Percentiles rank a stretch among this genome's conserved stretches.
phyloP scores from a whole-genome alignment of 2,329 filamentous ascomycete species.

The Aspergillus sp. region DNA sequence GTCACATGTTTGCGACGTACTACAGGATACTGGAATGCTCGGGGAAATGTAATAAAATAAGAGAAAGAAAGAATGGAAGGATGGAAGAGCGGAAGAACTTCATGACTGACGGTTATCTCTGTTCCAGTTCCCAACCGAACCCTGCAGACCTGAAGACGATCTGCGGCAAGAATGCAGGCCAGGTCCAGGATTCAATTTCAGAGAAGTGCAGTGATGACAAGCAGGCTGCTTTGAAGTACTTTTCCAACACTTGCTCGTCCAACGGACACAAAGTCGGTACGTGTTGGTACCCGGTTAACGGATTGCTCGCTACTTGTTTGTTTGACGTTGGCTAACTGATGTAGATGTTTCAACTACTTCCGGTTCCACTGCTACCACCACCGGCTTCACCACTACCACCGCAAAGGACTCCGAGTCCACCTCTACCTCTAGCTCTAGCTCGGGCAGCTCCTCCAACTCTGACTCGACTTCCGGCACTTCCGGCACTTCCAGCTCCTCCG shows the following conservation, averaged over 20 bases:
- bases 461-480: neutral
- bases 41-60: neutral
- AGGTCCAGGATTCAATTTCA: conserved; percentile 30
- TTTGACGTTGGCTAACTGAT: conserved; percentile 1
- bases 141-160: conserved; percentile 33
- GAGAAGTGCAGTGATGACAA: conserved; percentile 28
- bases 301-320: neutral
- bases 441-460: neutral
- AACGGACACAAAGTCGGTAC: conserved; percentile 36
- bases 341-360: conserved; percentile 10
- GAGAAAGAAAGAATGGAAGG: neutral
- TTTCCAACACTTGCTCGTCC: conserved; percentile 30
- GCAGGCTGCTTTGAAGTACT: conserved; percentile 31
- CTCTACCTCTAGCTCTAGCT: conserved; percentile 7
- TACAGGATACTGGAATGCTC: neutral
- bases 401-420: conserved; percentile 7
- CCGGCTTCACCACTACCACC: conserved; percentile 15
- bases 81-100: neutral
- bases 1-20: conserved; percentile 7
- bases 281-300: conserved; percentile 1
- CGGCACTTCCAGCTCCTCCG: conserved; percentile 2
- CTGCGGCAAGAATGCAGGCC: conserved; percentile 29
- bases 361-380: conserved; percentile 16
- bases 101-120: conserved; percentile 12
- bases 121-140: conserved; percentile 24